Base-by-base conservation (phyloP, 768 basidiomycete genomes). In the Cystobasidium ongulense region DNA sequence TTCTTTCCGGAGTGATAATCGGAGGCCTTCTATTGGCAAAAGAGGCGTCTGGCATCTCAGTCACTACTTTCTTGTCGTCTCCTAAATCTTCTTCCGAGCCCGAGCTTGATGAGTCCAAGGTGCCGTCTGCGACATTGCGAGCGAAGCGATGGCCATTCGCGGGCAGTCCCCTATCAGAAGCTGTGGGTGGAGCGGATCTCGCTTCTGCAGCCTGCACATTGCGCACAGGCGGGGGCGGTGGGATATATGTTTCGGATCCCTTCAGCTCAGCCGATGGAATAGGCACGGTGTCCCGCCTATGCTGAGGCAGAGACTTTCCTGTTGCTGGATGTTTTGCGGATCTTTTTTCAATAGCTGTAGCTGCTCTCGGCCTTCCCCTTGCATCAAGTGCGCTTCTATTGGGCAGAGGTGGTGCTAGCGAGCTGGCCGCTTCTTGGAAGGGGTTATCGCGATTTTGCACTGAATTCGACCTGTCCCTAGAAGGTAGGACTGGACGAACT, bases 11-110 rank as follows among this genome's bases (percentile, higher is more conserved):
- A 0, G 76, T 76, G 46, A 83, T 81, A 1, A 72, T 70, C 0
- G 83, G 83, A 13, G 82, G 81, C 0, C 82, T 80, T 0, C 82
- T 80, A 75, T 83, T 83, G 0, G 83, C 82, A 36, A 81, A 79
- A 18, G 82, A 83, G 0, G 82, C 78, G 72, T 84, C 83, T 18
- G 83, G 83, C 29, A 79, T 81, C 38, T 84, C 83, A 21, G 18
- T 35, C 1, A 27, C 11, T 15, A 64, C 10, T 35, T 36, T 35
- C 18, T 64, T 64, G 18, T 27, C 63, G 8, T 64, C 63, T 17
- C 8, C 25, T n/a, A 15, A 17, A 5, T 64, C 63, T 27, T 64
- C 63, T 21, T 64, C 63, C 36, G 23, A 27, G 25, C 36, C 63
- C 36, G 35, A 38, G 36, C 25, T 27, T 18, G 63, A 64, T 2